phyloP scores from a whole-genome alignment of 305 asterid species.

The Fraxinus velutina region DNA sequence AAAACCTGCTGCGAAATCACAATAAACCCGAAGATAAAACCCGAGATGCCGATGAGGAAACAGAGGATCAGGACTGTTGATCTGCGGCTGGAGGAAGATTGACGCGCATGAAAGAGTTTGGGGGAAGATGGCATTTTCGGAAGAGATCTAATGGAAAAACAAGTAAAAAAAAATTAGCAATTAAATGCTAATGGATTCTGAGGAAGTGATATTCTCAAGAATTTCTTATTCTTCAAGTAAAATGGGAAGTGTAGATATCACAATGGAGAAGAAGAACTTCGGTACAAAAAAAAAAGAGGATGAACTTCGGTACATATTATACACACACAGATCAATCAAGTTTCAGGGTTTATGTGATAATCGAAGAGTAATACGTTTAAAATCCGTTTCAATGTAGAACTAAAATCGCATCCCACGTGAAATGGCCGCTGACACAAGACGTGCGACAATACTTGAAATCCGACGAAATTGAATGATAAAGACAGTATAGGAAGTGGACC shows the following conservation, averaged over 20 bases:
- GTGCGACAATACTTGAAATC: background rate
- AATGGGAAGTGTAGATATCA: background rate
- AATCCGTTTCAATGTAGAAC: background rate
- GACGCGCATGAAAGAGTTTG: slow-evolving; percentile 57
- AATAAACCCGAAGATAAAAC: slow-evolving; percentile 47
- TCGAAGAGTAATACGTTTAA: background rate
- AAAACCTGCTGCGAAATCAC: slow-evolving; percentile 44
- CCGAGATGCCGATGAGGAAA: slow-evolving; percentile 45
- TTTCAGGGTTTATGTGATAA: background rate
- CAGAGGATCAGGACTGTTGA: slow-evolving; percentile 42
- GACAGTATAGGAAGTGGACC: background rate
- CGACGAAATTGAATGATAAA: background rate
- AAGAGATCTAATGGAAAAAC: background rate
- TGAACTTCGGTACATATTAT: background rate
- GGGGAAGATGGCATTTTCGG: slow-evolving; percentile 75
- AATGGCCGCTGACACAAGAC: background rate
- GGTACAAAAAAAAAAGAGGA: too few species aligned
- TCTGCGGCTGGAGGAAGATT: slow-evolving; percentile 48
- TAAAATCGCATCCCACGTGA: background rate
- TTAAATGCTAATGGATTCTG: background rate
- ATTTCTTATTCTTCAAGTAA: background rate
- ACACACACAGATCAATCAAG: background rate
- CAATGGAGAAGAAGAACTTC: background rate
- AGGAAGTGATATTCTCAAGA: background rate
- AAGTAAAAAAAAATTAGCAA: background rate